Percentiles rank a stretch among this genome's conserved stretches.
phyloP scores from a whole-genome alignment of 805 yeast genomes.

The Ogataea philodendri region DNA sequence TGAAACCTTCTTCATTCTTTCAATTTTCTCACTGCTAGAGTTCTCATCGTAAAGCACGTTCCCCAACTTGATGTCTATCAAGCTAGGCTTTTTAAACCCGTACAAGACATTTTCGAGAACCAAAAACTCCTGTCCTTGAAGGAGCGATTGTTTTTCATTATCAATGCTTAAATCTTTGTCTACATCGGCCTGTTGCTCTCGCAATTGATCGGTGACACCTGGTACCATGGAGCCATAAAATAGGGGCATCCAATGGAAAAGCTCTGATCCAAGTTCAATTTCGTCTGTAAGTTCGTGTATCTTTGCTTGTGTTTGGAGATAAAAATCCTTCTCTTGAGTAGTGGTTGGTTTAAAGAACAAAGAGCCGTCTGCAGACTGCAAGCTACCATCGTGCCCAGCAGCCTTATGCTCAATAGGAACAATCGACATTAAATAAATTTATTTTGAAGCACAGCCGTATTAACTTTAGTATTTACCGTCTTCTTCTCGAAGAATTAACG shows the following conservation, averaged over 20 bases:
- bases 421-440: slow-evolving; percentile 21
- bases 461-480: slow-evolving; percentile 3
- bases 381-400: slow-evolving; percentile 88
- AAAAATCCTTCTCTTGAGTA: slow-evolving; percentile 73
- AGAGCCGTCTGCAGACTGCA: slow-evolving; percentile 60
- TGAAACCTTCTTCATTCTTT: slow-evolving; percentile 63
- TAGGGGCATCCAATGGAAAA: slow-evolving; percentile 60
- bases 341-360: slow-evolving; percentile 71
- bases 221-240: slow-evolving; percentile 58
- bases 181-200: slow-evolving; percentile 18
- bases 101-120: slow-evolving; percentile 70
- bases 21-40: slow-evolving; percentile 57
- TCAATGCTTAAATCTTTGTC: slow-evolving; percentile 6
- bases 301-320: slow-evolving; percentile 37
- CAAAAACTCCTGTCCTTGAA: slow-evolving; percentile 43
- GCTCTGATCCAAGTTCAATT: slow-evolving; percentile 33
- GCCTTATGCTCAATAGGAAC: slow-evolving; percentile 61
- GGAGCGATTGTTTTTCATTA: too few species aligned
- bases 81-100: slow-evolving; percentile 63
- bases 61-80: slow-evolving; percentile 86
- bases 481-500: slow-evolving; percentile 47
- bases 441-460: slow-evolving; percentile 3
- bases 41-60: slow-evolving; percentile 60
- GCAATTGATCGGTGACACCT: slow-evolving; percentile 38
- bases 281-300: slow-evolving; percentile 17